Base-by-base conservation (phyloP, 352 stramenopile species). In the Globisporangium apiculatum region DNA sequence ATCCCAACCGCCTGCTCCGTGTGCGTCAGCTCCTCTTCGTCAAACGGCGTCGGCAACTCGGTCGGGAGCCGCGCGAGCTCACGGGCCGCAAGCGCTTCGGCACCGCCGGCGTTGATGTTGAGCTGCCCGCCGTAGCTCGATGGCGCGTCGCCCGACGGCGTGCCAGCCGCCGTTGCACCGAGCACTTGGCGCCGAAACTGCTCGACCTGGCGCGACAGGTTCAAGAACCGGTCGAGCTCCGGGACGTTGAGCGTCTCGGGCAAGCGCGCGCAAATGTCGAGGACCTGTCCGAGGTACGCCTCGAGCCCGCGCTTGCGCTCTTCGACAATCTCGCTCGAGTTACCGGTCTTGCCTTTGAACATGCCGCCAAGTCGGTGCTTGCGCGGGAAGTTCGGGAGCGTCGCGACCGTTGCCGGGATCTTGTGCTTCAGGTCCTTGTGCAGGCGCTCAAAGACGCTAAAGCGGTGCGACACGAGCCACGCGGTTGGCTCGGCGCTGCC, bases 171-270 rank as follows among this genome's bases (percentile, higher is more conserved):
- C 4, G 62, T 51, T 2, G 61, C 62, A 24, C 63, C 56, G 50
- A 76, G 53, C 5, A 90, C 64, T 67, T 91, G 79, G 58, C 85
- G 85, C 42, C 83, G 85, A 67, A 82, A 86, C 64, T 93, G 85
- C 63, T 93, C 80, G 40, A 95, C 81, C 62, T 92, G 83, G 52
- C 85, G 83, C 55, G 85, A 95, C 48, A 95, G 58, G 62, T 91
- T 93, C 45, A 95, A 62, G 64, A 95, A 95, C 40, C 85, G 83
- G 50, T 95, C 85, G 35, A 95, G 69, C 65, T 95, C 85, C 1
- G 83, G 85, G 45, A 95, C 85, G 18, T 85, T 90, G 17, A 95
- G 66, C 37, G 79, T 92, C 49, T 86, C 76, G 0, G 85, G 83
- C 47, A 95, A 71, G 55, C 78, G 85, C 40, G 85, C 83, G 36